phyloP scores from a whole-genome alignment of 129 eudicot genomes.

The Sambucus nigra region DNA sequence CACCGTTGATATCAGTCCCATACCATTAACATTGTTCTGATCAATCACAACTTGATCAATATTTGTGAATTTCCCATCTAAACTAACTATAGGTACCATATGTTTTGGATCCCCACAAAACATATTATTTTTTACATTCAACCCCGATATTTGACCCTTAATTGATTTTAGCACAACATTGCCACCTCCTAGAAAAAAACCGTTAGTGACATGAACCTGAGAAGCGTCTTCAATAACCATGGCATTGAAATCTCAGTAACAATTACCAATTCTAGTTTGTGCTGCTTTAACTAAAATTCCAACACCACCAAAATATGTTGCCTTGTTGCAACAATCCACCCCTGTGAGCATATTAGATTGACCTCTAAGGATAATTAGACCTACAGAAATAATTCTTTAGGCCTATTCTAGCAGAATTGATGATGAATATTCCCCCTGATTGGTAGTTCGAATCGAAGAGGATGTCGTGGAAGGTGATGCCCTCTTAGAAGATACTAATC shows the following conservation, averaged over 20 bases:
- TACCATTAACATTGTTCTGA: constrained; percentile 54
- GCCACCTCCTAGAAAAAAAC: constrained; percentile 71
- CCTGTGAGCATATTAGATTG: constrained; percentile 64
- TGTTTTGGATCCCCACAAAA: constrained; percentile 35
- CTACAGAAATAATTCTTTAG: constrained; percentile 46
- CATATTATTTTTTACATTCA: constrained; percentile 45
- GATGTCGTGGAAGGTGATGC: constrained; percentile 55
- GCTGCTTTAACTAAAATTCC: constrained; percentile 54
- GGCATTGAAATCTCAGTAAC: constrained; percentile 54
- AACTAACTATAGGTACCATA: constrained; percentile 27
- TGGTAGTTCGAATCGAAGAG: constrained; percentile 51
- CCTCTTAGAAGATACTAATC: constrained; percentile 43
- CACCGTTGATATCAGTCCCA: constrained; percentile 52
- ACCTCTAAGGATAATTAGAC: constrained; percentile 52
- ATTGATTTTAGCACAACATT: constrained; percentile 46
- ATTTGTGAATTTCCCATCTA: constrained; percentile 46
- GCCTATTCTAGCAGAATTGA: constrained; percentile 55
- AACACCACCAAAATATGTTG: constrained; percentile 56
- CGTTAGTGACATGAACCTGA: constrained; percentile 43
- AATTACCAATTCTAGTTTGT: constrained; percentile 37
- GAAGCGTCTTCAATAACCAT: constrained; percentile 56
- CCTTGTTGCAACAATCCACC: constrained; percentile 75
- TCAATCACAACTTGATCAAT: constrained; percentile 60
- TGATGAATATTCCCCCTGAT: constrained; percentile 51
- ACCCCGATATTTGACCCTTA: constrained; percentile 40